Evolutionary conservation across 495 filamentous ascomycete species (phyloP).

Genomic region (Xylaria sp.): DNA sequence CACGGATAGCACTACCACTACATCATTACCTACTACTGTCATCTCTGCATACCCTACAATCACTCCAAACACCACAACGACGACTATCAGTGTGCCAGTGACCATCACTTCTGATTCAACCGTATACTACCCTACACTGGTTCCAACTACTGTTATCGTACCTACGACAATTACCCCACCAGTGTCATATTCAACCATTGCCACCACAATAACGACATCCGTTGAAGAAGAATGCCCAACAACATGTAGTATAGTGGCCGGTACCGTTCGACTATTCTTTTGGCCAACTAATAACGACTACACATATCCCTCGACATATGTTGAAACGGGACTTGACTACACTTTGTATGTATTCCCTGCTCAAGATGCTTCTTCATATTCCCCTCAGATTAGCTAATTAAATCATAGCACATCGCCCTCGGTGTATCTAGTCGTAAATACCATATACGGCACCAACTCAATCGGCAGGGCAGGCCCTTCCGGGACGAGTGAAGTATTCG

Average conservation of each 20-base stretch:
- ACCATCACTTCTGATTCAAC: conserved; percentile 1
- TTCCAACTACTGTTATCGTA: conserved; percentile 18
- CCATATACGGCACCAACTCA: conserved; percentile 40
- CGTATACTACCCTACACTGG: conserved; percentile 20
- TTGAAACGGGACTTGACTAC: conserved; percentile 37
- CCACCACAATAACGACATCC: neutral
- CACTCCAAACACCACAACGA: neutral
- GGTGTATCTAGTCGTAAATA: conserved; percentile 47
- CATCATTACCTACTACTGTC: neutral
- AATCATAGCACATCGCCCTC: conserved; percentile 46
- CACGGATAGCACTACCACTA: neutral
- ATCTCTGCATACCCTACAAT: neutral
- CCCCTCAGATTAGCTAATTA: conserved; percentile 15
- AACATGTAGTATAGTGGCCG: conserved; percentile 45
- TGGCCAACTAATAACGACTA: conserved; percentile 45
- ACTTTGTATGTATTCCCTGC: conserved; percentile 43
- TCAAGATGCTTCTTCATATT: neutral
- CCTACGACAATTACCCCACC: conserved; percentile 22
- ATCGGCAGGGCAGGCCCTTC: conserved; percentile 31
- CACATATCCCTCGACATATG: conserved; percentile 45
- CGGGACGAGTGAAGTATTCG: conserved; percentile 37
- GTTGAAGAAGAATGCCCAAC: conserved; percentile 30
- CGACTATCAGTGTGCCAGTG: neutral
- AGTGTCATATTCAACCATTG: conserved; percentile 2
- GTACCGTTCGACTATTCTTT: conserved; percentile 44